Conservation (phyloP, 495 filamentous ascomycete genomes). For the Aspergillus carlsbadensis region DNA sequence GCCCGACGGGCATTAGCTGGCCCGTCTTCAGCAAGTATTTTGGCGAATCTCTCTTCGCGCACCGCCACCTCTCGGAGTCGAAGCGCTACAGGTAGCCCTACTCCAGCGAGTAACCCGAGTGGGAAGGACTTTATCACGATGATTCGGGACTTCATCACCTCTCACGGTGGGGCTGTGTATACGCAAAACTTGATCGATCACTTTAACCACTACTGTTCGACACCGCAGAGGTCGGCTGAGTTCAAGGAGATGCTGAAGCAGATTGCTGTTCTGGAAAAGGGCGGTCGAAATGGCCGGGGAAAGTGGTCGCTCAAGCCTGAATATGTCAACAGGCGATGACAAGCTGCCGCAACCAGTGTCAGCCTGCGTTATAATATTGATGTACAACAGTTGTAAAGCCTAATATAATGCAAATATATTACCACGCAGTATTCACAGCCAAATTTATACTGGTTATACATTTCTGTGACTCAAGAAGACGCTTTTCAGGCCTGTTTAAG, state of each 20-base stretch:
- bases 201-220: conserved; percentile 64
- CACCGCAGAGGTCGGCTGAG: conserved; percentile 53
- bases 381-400: too few relatives aligned
- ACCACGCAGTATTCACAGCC: too few relatives aligned
- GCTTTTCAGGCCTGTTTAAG: too few relatives aligned
- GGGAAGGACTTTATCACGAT: conserved; percentile 63
- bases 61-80: conserved; percentile 31
- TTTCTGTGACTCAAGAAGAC: too few relatives aligned
- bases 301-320: conserved; percentile 63
- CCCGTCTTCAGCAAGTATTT: conserved; percentile 55
- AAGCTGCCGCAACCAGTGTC: background rate
- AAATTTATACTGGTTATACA: too few relatives aligned
- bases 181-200: conserved; percentile 79
- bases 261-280: conserved; percentile 57
- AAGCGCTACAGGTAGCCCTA: conserved; percentile 30
- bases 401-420: too few relatives aligned
- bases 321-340: conserved; percentile 33
- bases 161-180: conserved; percentile 68
- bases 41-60: conserved; percentile 55
- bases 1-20: conserved; percentile 38
- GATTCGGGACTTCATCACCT: conserved; percentile 70
- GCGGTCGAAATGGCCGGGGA: conserved; percentile 52
- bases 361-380: too few relatives aligned
- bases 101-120: conserved; percentile 27
- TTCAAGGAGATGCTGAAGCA: conserved; percentile 62